Conservation (phyloP, 257 asterid species). For the Primulina huaijiensis region DNA sequence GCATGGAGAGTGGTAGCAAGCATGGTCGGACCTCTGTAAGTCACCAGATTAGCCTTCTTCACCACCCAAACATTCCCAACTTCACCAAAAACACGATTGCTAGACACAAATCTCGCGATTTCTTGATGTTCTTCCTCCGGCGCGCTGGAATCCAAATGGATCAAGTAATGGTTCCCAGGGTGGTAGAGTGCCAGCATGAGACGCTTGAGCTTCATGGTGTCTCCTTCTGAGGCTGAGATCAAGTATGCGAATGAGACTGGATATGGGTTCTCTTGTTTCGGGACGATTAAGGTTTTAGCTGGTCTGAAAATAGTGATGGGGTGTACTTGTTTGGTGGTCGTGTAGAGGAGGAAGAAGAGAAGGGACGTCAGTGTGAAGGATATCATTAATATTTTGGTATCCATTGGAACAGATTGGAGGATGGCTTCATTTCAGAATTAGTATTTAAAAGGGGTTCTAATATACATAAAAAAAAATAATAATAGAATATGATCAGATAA, state of each 20-base stretch:
- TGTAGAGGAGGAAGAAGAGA: slow-evolving; percentile 51
- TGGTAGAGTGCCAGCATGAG: slow-evolving; percentile 72
- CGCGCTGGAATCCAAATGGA: slow-evolving; percentile 75
- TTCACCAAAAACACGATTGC: slow-evolving; percentile 45
- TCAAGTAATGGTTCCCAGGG: slow-evolving; percentile 66
- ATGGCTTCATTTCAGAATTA: no score
- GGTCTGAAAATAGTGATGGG: slow-evolving; percentile 51
- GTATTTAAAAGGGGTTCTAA: no score
- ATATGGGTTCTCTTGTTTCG: slow-evolving; percentile 42
- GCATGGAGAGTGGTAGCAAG: slow-evolving; percentile 83
- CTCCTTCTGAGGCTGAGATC: slow-evolving; percentile 81
- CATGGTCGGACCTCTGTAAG: slow-evolving; percentile 94
- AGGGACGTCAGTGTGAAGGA: slow-evolving; percentile 49
- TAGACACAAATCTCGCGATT: slow-evolving; percentile 57
- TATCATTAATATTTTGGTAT: slow-evolving; percentile 44
- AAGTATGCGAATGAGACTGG: slow-evolving; percentile 79
- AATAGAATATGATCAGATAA: neutral
- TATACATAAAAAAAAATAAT: no score
- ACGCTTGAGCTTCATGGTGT: slow-evolving; percentile 67
- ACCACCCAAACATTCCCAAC: slow-evolving; percentile 80
- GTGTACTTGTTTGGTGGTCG: slow-evolving; percentile 39
- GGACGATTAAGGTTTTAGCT: slow-evolving; percentile 40
- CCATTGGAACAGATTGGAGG: slow-evolving; percentile 34
- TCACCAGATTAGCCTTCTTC: slow-evolving; percentile 61
- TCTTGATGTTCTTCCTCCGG: slow-evolving; percentile 59